phyloP scores from a whole-genome alignment of 2,329 filamentous ascomycete species.

The Trichophyton benhamiae region DNA sequence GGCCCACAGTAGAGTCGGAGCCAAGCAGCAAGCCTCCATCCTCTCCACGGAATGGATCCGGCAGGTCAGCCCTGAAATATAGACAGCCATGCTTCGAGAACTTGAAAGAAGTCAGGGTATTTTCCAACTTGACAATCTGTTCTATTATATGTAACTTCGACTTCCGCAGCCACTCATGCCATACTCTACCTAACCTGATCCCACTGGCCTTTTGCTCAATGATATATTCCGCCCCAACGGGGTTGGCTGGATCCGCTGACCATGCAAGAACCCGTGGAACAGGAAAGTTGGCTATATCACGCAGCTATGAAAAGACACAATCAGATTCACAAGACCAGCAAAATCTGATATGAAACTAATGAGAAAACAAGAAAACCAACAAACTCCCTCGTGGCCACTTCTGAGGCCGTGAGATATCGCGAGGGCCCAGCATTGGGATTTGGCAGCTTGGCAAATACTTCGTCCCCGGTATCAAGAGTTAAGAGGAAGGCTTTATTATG shows the following conservation, averaged over 20 bases:
- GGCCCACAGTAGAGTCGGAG: not conserved
- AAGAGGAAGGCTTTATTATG: conserved; percentile 8
- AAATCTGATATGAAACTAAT: not conserved
- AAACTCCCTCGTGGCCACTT: conserved; percentile 19
- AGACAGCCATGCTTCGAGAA: conserved; percentile 8
- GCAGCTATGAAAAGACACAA: conserved; percentile 5
- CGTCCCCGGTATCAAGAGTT: conserved; percentile 16
- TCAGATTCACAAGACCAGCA: too few relatives aligned
- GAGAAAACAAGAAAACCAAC: conserved; percentile 12
- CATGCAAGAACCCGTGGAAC: conserved; percentile 10
- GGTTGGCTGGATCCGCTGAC: conserved; percentile 11
- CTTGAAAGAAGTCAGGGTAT: conserved; percentile 2
- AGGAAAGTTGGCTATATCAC: conserved; percentile 12
- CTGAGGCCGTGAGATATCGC: conserved; percentile 12
- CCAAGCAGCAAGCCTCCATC: not conserved
- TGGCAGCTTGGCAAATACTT: conserved; percentile 21
- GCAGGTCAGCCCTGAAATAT: conserved; percentile 9
- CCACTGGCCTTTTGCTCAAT: conserved; percentile 21
- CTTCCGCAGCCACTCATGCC: conserved; percentile 14
- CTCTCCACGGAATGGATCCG: not conserved
- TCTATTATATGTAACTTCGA: conserved; percentile 7
- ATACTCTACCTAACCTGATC: conserved; percentile 3
- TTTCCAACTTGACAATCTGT: conserved; percentile 8
- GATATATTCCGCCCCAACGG: conserved; percentile 14
- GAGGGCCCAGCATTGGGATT: conserved; percentile 21